Conservation (phyloP, 2,329 filamentous ascomycete species). For the Colletotrichum falcatum region DNA sequence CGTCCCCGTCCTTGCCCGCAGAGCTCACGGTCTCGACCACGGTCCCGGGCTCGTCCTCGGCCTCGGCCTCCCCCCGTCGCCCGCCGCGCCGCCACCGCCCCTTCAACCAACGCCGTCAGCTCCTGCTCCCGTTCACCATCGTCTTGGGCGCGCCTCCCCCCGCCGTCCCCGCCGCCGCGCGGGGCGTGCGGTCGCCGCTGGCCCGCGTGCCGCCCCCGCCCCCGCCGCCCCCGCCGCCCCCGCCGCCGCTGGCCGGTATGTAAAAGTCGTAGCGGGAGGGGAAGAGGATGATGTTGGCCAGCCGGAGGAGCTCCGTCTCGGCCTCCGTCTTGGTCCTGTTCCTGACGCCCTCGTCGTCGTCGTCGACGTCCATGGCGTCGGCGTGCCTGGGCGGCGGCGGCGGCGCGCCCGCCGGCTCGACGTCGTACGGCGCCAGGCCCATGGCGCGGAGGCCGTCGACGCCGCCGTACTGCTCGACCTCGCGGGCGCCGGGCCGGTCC, state of each 20-base stretch:
- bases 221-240: slow-evolving; percentile 18
- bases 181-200: slow-evolving; percentile 41
- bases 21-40: not conserved
- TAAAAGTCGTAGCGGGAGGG: slow-evolving; percentile 49
- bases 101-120: slow-evolving; percentile 44
- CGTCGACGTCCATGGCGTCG: slow-evolving; percentile 47
- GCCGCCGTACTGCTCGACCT: slow-evolving; percentile 64
- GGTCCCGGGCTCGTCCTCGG: slow-evolving; percentile 24
- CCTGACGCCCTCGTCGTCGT: slow-evolving; percentile 43
- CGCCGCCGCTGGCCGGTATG: slow-evolving; percentile 36
- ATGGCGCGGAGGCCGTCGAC: slow-evolving; percentile 66
- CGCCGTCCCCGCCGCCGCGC: slow-evolving; percentile 12
- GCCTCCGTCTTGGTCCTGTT: slow-evolving; percentile 51
- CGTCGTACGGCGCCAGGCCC: slow-evolving; percentile 65
- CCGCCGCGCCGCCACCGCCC: slow-evolving; percentile 41
- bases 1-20: slow-evolving; percentile 17
- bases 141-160: slow-evolving; percentile 10
- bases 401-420: slow-evolving; percentile 51
- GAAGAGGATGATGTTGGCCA: slow-evolving; percentile 69
- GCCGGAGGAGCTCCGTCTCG: slow-evolving; percentile 64
- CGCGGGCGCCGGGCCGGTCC: slow-evolving; percentile 61
- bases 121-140: slow-evolving; percentile 19
- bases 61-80: slow-evolving; percentile 16
- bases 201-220: not conserved
- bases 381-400: slow-evolving; percentile 24